Percentiles rank a stretch among this genome's conserved stretches.
Conservation (phyloP, 805 yeast genomes). For the Spathaspora arborariae region DNA sequence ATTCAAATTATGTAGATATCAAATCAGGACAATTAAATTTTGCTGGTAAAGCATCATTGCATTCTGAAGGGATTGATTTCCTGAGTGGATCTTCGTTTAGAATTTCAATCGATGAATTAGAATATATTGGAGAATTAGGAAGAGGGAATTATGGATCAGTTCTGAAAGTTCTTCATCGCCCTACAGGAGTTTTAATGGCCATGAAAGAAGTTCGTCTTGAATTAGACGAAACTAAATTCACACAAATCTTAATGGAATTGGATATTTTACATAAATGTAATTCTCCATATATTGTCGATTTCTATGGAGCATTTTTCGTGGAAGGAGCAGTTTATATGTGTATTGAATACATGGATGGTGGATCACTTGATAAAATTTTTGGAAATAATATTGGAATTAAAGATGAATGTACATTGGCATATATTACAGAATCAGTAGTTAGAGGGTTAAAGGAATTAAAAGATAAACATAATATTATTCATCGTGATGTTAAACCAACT, state of each 20-base stretch:
- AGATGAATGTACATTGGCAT: constrained; percentile 77
- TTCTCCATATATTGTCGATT: constrained; percentile 89
- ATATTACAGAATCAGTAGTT: constrained; percentile 74
- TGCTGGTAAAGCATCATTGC: constrained; percentile 88
- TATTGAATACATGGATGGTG: constrained; percentile 97
- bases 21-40: constrained; percentile 90
- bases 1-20: constrained; percentile 84
- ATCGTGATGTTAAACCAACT: constrained; percentile 96
- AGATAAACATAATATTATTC: constrained; percentile 88
- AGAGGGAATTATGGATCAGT: constrained; percentile 97
- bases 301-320: constrained; percentile 94
- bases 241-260: constrained; percentile 93
- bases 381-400: constrained; percentile 55
- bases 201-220: constrained; percentile 95
- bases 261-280: constrained; percentile 90
- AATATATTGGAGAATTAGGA: constrained; percentile 83
- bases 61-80: constrained; percentile 89
- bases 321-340: constrained; percentile 99
- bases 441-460: constrained; percentile 79
- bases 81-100: constrained; percentile 83
- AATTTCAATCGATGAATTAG: constrained; percentile 80
- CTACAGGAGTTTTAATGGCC: constrained; percentile 91
- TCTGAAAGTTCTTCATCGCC: constrained; percentile 86
- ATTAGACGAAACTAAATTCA: constrained; percentile 87
- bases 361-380: constrained; percentile 84